Evolutionary conservation across 202 grass and related monocot species (phyloP), one percentile per base, ranked within the genome.

Genomic region (Setaria viridis): DNA sequence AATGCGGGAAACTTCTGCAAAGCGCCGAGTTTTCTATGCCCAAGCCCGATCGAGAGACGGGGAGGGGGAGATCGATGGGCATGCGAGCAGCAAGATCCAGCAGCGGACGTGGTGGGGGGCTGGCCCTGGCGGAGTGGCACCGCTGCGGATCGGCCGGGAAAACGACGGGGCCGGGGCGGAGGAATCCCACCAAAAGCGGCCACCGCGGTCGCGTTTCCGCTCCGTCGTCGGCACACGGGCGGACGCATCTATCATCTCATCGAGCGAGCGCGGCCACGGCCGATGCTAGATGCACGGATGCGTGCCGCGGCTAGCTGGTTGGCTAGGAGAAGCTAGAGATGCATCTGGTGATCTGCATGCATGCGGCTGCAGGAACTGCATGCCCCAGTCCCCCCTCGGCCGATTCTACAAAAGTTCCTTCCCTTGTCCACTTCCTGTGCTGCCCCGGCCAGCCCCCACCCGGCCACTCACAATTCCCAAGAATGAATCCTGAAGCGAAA

Each of bases 1-100:
- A 91, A 85, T 88, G 53, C 85, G 33, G 15, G 89, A 78, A 91
- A 91, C 86, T 91, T 88, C 72, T 85, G 85, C 89, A 91, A 82
- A 88, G 86, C 78, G 49, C 58, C 29, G 57, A 17, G 58, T 91
- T 82, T 88, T 85, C 72, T 78, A 88, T 46, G 12, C 13, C 12
- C 32, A 53, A 6, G 4, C 4, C 3, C 8, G 51, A 50, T 11
- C 34, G 42, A 25, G 54, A 34, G 81, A 16, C 1, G n/a, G 6
- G 8, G 10, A 11, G 12, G 7, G 0, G 1, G 12, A 30, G 35
- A 43, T 25, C 25, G 25, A 25, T 30, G 59, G 29, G 16, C 77
- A 47, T 3, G 25, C 19, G 39, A 11, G 72, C 65, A 68, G 14
- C n/a, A 7, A 80, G 81, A 77, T 87, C 70, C 81, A 21, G 85